A percentile compares a stretch with the other conserved stretches of the same genome.
These are phyloP conservation scores for Oryza longistaminata DNA, from an alignment of 176 grass and related monocot species.

Conservation along the genomic window DNA sequence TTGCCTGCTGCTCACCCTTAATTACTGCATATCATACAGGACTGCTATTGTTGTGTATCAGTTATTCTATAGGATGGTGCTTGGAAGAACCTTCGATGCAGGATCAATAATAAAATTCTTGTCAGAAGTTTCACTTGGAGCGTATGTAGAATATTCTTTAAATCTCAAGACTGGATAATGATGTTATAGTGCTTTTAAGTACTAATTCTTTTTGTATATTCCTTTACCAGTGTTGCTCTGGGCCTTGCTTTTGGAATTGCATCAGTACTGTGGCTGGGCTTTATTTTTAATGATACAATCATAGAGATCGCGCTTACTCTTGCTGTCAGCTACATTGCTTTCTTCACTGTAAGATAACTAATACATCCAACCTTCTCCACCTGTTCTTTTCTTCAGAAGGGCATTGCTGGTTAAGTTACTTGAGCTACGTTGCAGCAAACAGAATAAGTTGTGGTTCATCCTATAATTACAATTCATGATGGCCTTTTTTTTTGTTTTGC, in stretches of 20 bases:
- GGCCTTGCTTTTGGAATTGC: constrained; percentile 88
- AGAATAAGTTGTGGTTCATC: neutral
- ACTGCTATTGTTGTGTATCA: constrained; percentile 97
- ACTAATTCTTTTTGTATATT: constrained; percentile 27
- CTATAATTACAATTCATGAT: neutral
- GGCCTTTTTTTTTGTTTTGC: neutral
- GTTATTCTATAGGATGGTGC: constrained; percentile 88
- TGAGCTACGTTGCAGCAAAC: neutral
- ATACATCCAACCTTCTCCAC: neutral
- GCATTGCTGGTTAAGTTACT: constrained; percentile 4
- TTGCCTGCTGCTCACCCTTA: constrained; percentile 9
- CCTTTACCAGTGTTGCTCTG: constrained; percentile 68
- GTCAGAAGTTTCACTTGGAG: constrained; percentile 85
- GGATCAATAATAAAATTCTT: constrained; percentile 88
- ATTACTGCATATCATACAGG: constrained; percentile 57
- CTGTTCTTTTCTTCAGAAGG: neutral
- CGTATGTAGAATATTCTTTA: constrained; percentile 58
- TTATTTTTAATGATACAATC: constrained; percentile 95
- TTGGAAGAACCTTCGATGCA: constrained; percentile 66
- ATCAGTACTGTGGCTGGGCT: constrained; percentile 92
- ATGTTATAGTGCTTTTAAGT: neutral
- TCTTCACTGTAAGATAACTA: constrained; percentile 78
- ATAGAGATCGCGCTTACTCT: constrained; percentile 94
- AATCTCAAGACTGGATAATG: neutral
- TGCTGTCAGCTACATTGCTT: constrained; percentile 97